A percentile compares a stretch with the other conserved stretches of the same genome.
Evolutionary conservation across 2,329 filamentous ascomycete genomes (phyloP).

Genomic region (Thermothelomyces thermophilus): DNA sequence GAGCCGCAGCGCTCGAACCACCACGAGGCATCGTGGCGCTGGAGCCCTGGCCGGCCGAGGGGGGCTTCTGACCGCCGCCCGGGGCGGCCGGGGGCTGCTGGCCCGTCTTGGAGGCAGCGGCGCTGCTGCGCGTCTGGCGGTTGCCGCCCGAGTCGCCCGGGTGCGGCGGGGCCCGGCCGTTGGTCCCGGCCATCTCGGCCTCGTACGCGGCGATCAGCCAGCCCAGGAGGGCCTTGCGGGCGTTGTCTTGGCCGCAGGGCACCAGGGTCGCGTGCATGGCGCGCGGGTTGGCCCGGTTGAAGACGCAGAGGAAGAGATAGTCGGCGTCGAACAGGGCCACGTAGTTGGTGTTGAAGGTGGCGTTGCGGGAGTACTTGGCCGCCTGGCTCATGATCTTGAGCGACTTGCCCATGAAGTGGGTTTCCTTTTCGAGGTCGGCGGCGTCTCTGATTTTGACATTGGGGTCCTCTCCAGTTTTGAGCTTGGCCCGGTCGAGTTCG

Average conservation of each 20-base stretch:
- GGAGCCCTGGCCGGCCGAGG: too few relatives aligned
- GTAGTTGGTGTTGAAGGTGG: neutral
- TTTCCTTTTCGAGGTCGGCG: neutral
- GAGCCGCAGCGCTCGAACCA: too few relatives aligned
- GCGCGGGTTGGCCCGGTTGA: neutral
- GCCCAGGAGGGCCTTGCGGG: neutral
- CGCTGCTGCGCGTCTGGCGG: too few relatives aligned
- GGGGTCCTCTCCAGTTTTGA: too few relatives aligned
- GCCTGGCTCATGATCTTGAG: neutral
- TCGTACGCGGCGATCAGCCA: neutral
- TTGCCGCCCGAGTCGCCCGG: neutral
- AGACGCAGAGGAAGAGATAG: neutral
- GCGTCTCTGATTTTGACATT: too few relatives aligned
- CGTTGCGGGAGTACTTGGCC: neutral
- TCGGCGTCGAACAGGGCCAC: neutral
- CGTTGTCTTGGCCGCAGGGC: neutral
- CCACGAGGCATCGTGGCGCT: too few relatives aligned
- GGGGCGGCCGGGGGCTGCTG: too few relatives aligned
- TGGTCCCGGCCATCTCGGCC: neutral
- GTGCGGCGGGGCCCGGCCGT: neutral
- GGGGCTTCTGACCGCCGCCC: too few relatives aligned
- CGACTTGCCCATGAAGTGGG: neutral
- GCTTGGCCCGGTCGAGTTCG: too few relatives aligned
- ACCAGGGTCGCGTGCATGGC: neutral
- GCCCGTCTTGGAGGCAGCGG: too few relatives aligned